Conservation (phyloP, 441 rosid species). For the Populus tomentosa region DNA sequence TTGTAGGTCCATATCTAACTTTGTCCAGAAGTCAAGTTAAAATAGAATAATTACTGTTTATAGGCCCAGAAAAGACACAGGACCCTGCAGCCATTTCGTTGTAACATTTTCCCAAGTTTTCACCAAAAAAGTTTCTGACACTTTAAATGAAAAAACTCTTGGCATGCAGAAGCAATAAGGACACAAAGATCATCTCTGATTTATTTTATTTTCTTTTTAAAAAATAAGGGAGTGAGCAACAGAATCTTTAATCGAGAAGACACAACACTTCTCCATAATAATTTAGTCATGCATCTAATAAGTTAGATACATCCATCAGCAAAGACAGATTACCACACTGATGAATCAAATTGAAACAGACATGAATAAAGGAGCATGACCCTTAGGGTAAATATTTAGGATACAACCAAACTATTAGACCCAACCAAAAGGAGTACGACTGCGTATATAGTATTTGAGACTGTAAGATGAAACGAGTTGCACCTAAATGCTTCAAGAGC, state of each 20-base stretch:
- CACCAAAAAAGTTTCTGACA: neutral
- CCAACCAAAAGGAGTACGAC: neutral
- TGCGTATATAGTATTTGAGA: too few relatives aligned
- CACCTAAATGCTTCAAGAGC: slow-evolving; percentile 1
- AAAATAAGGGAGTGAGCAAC: neutral
- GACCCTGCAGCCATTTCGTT: neutral
- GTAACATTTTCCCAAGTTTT: neutral
- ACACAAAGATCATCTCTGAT: neutral
- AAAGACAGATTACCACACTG: neutral
- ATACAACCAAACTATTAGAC: neutral
- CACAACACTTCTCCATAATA: neutral
- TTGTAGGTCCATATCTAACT: neutral
- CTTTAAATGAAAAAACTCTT: neutral
- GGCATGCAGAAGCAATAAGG: neutral
- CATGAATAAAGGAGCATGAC: neutral
- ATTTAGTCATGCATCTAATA: neutral
- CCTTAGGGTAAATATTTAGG: neutral
- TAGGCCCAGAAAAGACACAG: neutral
- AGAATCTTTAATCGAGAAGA: neutral
- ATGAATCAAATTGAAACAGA: neutral
- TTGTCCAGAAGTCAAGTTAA: neutral
- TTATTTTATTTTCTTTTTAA: too few relatives aligned
- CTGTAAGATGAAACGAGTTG: too few relatives aligned
- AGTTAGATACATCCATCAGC: neutral
- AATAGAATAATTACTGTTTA: neutral